Evolutionary conservation across 108 stramenopile species (phyloP), one percentile per base, ranked within the genome.

Genomic region (Aurantiochytrium sp.): DNA sequence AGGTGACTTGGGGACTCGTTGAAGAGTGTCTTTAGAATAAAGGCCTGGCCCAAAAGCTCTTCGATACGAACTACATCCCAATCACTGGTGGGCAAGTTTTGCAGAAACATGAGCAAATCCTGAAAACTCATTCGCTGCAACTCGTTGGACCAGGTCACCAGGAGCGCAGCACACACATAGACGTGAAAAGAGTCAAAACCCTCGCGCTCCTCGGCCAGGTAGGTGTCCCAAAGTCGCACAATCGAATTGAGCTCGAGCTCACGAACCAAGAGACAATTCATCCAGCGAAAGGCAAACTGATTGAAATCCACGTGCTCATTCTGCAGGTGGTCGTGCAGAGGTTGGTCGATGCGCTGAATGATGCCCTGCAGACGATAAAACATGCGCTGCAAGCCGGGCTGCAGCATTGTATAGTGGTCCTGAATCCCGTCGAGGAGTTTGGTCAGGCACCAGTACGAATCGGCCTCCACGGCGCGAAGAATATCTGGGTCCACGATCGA

Each of bases 211-310:
- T 98, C 97, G 60, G 94, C 92, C 45, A 98, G 91, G 90, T 97
- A 97, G 4, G 97, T 96, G 91, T 98, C 98, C 97, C 97, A 98
- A 72, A 98, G 89, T 51, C 98, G 95, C 58, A 96, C 90, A 45
- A 97, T 94, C 90, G 95, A 94, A 60, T 76, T 44, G 53, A 97
- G 87, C 59, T 93, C 92, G 87, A 99, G 96, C 89, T 99, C 99
- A 42, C 99, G 92, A 72, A 98, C 87, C 83, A 99, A 92, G 59
- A 99, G 90, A 90, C 98, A 99, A 94, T 99, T 99, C 97, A 99
- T 99, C 99, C 99, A 99, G 73, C 97, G 97, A 92, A 99, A 98
- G 72, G 97, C 96, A 90, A 99, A 98, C 91, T 99, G 98, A 59
- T 98, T 93, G 72, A 99, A 94, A 8, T 96, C 95, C 45, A 92